phyloP scores from a whole-genome alignment of 2,329 filamentous ascomycete species.

The Pleurostoma richardsiae region DNA sequence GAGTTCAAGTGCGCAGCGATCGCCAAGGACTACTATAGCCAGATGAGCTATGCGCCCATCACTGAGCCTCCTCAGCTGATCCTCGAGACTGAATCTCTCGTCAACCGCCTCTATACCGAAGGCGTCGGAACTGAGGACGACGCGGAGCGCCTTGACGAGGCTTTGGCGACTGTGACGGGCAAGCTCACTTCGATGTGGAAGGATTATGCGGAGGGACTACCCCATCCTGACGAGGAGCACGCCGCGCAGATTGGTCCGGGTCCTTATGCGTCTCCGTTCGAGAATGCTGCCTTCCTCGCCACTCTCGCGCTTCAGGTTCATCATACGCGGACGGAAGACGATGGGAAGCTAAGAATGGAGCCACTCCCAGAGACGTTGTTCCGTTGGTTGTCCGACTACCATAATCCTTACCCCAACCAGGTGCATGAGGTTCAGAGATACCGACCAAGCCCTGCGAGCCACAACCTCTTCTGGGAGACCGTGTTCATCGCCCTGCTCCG shows the following conservation, averaged over 20 bases:
- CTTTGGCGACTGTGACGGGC: conserved; percentile 47
- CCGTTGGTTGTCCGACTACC: conserved; percentile 74
- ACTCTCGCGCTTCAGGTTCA: conserved; percentile 74
- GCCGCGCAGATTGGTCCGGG: conserved; percentile 61
- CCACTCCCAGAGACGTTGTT: conserved; percentile 75
- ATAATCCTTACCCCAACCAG: conserved; percentile 67
- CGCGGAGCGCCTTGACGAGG: conserved; percentile 49
- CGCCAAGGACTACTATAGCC: conserved; percentile 63
- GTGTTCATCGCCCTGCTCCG: conserved; percentile 71
- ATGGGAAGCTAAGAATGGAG: conserved; percentile 24
- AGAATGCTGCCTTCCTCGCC: conserved; percentile 76
- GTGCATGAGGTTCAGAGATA: conserved; percentile 58
- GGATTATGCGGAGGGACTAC: conserved; percentile 42
- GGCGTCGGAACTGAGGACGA: conserved; percentile 53
- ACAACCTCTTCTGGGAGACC: conserved; percentile 79
- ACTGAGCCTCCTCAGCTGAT: conserved; percentile 69
- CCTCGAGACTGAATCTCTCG: conserved; percentile 67
- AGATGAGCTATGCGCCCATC: conserved; percentile 53
- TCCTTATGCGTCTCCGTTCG: conserved; percentile 55
- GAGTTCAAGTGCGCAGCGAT: conserved; percentile 64
- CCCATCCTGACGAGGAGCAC: conserved; percentile 46
- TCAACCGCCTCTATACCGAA: conserved; percentile 61
- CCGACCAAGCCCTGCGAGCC: conserved; percentile 66
- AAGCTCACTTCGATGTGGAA: conserved; percentile 53
- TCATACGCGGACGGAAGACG: conserved; percentile 50